These are phyloP conservation scores for Neoboletus brunneissimus DNA, from an alignment of 768 basidiomycete genomes.

Conservation along the genomic window DNA sequence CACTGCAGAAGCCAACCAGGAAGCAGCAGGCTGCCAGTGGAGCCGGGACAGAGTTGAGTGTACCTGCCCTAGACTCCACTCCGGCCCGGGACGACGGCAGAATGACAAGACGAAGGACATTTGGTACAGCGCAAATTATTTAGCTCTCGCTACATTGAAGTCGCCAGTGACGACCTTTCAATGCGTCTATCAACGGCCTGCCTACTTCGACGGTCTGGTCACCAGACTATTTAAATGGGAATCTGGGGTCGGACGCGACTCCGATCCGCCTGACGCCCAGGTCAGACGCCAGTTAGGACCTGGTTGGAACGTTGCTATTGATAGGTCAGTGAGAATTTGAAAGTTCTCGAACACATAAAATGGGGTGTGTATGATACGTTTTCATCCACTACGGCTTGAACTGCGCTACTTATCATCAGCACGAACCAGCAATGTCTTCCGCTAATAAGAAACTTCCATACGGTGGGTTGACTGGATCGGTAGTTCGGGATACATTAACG, in stretches of 20 bases:
- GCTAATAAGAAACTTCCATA: conserved; percentile 31
- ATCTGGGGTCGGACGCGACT: background rate
- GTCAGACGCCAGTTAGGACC: conserved; percentile 3
- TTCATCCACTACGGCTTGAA: background rate
- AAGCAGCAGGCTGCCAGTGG: background rate
- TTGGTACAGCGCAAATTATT: background rate
- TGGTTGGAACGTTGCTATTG: conserved; percentile 3
- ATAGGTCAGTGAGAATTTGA: conserved; percentile 18
- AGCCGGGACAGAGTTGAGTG: background rate
- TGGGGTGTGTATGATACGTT: background rate
- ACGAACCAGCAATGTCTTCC: conserved; percentile 16
- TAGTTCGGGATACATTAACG: background rate
- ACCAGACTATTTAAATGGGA: background rate
- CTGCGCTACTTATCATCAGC: background rate
- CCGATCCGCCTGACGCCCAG: background rate
- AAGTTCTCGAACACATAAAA: background rate
- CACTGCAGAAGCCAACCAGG: background rate
- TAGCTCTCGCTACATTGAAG: background rate
- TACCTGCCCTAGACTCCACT: background rate
- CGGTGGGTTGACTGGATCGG: conserved; percentile 21
- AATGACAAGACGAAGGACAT: background rate
- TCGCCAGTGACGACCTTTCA: background rate
- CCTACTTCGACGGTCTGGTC: background rate
- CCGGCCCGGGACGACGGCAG: background rate
- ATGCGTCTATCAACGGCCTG: background rate